Percentiles rank a stretch among this genome's conserved stretches.
Conservation (phyloP, 768 basidiomycete species). For the Serendipita indica region DNA sequence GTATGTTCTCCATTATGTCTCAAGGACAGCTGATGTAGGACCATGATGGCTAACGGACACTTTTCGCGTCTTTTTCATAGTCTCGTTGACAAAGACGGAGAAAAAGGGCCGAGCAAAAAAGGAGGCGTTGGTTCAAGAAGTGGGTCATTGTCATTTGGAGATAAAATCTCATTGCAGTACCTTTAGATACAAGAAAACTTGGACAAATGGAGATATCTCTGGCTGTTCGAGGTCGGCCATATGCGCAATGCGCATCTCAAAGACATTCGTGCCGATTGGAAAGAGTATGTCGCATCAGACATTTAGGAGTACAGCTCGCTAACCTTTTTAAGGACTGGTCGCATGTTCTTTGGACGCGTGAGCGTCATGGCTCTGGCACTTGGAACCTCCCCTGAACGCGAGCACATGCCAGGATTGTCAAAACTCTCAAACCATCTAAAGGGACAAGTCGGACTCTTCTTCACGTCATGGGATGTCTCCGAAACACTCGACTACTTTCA, state of each 20-base stretch:
- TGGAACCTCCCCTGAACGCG: conserved; percentile 73
- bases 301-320: not conserved
- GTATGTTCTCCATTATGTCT: conserved; percentile 30
- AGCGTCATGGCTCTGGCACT: conserved; percentile 94
- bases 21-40: conserved; percentile 13
- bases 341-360: conserved; percentile 76
- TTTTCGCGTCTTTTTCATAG: conserved; percentile 34
- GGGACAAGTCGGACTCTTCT: conserved; percentile 87
- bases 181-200: conserved; percentile 60
- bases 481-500: conserved; percentile 93
- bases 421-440: conserved; percentile 85
- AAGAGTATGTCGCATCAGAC: conserved; percentile 38
- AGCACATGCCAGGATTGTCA: conserved; percentile 63
- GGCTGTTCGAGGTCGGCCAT: conserved; percentile 87
- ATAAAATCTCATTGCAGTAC: not conserved
- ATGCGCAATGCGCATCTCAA: conserved; percentile 93
- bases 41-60: not conserved
- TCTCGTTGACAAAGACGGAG: conserved; percentile 84
- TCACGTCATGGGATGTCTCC: conserved; percentile 78
- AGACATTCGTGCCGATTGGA: conserved; percentile 86
- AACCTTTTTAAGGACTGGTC: conserved; percentile 45
- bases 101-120: conserved; percentile 93
- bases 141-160: conserved; percentile 23
- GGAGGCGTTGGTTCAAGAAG: conserved; percentile 64
- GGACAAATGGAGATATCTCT: conserved; percentile 89